Conservation (phyloP, 2,329 filamentous ascomycete species). For the Aspergillus proliferans region DNA sequence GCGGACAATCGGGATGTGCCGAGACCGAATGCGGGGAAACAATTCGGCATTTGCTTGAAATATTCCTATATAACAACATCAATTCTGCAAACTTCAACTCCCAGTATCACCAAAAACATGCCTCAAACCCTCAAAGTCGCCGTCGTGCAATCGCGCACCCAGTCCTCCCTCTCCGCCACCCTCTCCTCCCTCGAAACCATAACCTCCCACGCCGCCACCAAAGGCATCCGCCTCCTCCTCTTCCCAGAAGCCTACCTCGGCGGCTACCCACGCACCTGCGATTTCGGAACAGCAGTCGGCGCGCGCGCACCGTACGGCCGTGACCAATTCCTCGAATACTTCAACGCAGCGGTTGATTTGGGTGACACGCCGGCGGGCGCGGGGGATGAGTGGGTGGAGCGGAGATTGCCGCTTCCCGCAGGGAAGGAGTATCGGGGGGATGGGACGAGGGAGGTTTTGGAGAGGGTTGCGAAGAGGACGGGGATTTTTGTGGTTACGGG, state of each 20-base stretch:
- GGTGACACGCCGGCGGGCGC: slow-evolving; percentile 60
- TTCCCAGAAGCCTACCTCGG: slow-evolving; percentile 91
- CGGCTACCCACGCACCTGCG: slow-evolving; percentile 77
- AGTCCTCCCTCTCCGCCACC: slow-evolving; percentile 46
- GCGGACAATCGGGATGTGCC: too few species aligned
- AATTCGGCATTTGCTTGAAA: too few species aligned
- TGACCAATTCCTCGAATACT: slow-evolving; percentile 78
- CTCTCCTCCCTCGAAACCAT: slow-evolving; percentile 60
- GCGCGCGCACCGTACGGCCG: slow-evolving; percentile 61
- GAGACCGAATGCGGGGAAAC: too few species aligned
- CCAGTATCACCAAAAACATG: slow-evolving; percentile 21
- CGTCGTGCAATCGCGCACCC: slow-evolving; percentile 44
- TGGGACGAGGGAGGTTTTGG: slow-evolving; percentile 73
- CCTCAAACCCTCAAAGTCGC: slow-evolving; percentile 37
- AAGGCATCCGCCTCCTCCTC: slow-evolving; percentile 63
- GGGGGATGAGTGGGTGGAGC: slow-evolving; percentile 3
- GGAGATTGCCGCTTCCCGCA: slow-evolving; percentile 24
- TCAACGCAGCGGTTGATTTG: slow-evolving; percentile 70
- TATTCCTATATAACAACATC: too few species aligned
- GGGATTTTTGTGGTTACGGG: slow-evolving; percentile 79
- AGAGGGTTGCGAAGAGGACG: slow-evolving; percentile 67
- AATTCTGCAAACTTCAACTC: neutral
- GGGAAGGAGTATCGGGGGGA: slow-evolving; percentile 56
- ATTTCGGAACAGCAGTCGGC: slow-evolving; percentile 71
- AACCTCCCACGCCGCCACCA: slow-evolving; percentile 57